Conservation (phyloP, 2,329 filamentous ascomycete genomes). For the Berkeleyomyces basicola region DNA sequence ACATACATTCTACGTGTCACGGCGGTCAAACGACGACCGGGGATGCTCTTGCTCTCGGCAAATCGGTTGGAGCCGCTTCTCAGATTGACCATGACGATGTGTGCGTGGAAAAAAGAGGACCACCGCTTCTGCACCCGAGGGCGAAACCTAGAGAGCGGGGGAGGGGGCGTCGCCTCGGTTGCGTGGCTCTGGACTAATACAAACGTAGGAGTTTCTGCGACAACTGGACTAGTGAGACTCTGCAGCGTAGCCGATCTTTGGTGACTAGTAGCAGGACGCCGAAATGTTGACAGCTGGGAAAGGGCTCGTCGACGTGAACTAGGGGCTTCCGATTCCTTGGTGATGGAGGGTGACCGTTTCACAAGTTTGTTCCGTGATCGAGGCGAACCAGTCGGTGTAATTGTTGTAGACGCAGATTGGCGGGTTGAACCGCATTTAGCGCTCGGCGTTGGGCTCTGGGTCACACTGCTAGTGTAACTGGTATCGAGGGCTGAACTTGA, state of each 20-base stretch:
- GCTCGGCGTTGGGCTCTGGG: background rate
- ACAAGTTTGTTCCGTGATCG: conserved; percentile 59
- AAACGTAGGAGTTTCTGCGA: conserved; percentile 2
- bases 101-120: conserved; percentile 42
- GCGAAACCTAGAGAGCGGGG: background rate
- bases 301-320: conserved; percentile 33
- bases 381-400: conserved; percentile 23
- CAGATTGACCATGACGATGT: conserved; percentile 19
- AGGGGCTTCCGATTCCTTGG: conserved; percentile 27
- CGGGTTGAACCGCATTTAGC: background rate
- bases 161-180: background rate
- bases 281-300: conserved; percentile 47
- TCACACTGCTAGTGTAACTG: background rate
- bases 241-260: conserved; percentile 58
- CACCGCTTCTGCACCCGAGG: conserved; percentile 20
- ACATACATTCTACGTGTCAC: conserved; percentile 9
- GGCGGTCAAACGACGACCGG: conserved; percentile 5
- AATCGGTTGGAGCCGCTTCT: conserved; percentile 25
- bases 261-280: conserved; percentile 62
- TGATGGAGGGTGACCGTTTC: conserved; percentile 49
- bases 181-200: conserved; percentile 2
- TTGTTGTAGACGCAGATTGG: conserved; percentile 11
- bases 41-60: conserved; percentile 2
- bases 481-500: conserved; percentile 46
- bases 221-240: conserved; percentile 3